Base-by-base conservation (phyloP, 306 rosid species). In the Malus fusca region DNA sequence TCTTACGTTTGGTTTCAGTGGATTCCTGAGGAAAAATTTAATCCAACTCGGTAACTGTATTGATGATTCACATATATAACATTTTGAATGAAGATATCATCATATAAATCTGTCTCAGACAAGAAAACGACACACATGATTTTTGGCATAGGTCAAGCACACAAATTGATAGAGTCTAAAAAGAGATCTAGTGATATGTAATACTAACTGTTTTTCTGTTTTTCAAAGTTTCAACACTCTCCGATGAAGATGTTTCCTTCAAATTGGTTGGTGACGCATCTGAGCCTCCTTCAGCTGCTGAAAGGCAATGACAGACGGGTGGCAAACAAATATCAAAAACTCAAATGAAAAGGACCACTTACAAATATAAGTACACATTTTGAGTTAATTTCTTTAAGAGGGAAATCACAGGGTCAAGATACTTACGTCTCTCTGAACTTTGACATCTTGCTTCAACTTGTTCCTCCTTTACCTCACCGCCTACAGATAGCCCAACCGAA, bases 1-100 rank as follows among this genome's bases (percentile, higher is more conserved):
- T 89, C 84, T 90, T 95, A 33, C 96, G 90, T 73, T 90, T 95
- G 71, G 86, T 77, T 83, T 88, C 97, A 75, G 87, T 63, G 55
- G 83, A 75, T 88, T 88, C 98, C 98, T 95, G 78, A 56, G 52
- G 75, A 40, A 81, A 81, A 78, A 60, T 66, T 21, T 46, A n/a
- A 68, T 66, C 66, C 60, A 80, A 25, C 3, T 64, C 37, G 61
- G 5, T 28, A 53, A 33, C 42, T 43, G 56, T 53, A 65, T 42
- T 33, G 13, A 28, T 14, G n/a, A 75, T 26, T 53, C 13, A 44
- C 42, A 11, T 35, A 14, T 28, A 21, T 26, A 5, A 11, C 68
- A 63, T 42, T 60, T 73, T 2, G 19, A 73, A 3, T 2, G 31
- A 72, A 13, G 37, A 72, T 37, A 17, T 11, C 28, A 37, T 72